Evolutionary conservation across 345 rosid species (phyloP).

Genomic region (Eucalyptus paniculata): DNA sequence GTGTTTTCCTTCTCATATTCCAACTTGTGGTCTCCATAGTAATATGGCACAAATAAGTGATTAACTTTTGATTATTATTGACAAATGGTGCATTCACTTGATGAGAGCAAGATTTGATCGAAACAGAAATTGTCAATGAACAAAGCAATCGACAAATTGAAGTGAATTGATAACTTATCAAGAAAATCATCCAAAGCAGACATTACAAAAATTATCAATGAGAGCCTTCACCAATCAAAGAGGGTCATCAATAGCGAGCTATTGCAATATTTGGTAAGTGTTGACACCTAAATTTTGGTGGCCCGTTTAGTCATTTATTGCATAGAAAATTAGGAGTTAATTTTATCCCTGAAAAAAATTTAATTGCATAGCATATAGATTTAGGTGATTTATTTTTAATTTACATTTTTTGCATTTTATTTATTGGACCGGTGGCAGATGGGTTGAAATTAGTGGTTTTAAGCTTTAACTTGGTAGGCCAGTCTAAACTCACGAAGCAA

Average conservation of each 20-base stretch:
- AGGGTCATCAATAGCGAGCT: background rate
- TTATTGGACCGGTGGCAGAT: fast-evolving
- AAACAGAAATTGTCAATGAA: background rate
- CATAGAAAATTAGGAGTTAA: no score
- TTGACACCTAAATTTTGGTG: no score
- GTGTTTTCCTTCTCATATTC: background rate
- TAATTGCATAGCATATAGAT: no score
- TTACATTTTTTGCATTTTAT: no score
- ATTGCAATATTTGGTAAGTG: background rate
- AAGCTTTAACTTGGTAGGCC: no score
- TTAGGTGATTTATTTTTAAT: no score
- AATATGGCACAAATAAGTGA: background rate
- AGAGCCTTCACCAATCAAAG: background rate
- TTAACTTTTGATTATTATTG: no score
- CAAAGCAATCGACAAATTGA: background rate
- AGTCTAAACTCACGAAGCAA: fast-evolving
- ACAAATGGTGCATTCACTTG: background rate
- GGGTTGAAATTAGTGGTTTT: no score
- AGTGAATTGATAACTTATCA: background rate
- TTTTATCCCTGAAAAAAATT: no score
- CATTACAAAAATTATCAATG: background rate
- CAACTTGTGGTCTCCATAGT: background rate
- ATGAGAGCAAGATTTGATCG: background rate
- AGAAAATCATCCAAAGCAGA: background rate
- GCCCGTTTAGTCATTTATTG: no score